phyloP scores from a whole-genome alignment of 345 rosid species.

The Sisymbrium altissimum region DNA sequence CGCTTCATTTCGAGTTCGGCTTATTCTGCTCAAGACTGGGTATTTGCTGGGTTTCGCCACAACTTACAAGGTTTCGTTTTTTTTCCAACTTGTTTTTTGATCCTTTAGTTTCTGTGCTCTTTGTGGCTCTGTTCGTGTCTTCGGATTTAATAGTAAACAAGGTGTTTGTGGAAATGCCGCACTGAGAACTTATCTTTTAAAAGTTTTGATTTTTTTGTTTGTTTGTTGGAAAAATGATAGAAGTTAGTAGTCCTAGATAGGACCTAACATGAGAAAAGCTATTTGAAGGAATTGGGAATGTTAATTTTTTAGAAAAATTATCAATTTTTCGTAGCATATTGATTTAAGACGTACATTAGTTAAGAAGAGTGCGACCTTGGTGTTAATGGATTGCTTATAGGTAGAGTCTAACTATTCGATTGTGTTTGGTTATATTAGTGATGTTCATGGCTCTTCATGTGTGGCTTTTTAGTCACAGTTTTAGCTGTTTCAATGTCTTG shows the following conservation, averaged over 20 bases:
- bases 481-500: slow-evolving; percentile 23
- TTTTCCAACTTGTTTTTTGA: neutral
- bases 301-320: too few relatives aligned
- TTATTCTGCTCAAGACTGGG: neutral
- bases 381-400: neutral
- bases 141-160: neutral
- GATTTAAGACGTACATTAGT: neutral
- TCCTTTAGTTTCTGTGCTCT: neutral
- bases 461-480: neutral
- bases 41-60: neutral
- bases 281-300: neutral
- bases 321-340: neutral
- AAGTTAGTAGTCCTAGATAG: neutral
- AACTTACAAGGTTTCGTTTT: slow-evolving; percentile 11
- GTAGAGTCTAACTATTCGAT: neutral
- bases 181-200: neutral
- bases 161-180: slow-evolving; percentile 33
- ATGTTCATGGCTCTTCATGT: neutral
- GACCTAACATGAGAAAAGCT: neutral
- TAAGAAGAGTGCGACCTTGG: neutral
- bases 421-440: neutral
- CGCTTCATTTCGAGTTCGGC: slow-evolving; percentile 8
- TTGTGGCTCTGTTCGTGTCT: neutral
- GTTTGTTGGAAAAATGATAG: too few relatives aligned
- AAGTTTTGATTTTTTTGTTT: neutral